Evolutionary conservation across 2,329 filamentous ascomycete genomes (phyloP).

Genomic region (Xylariomycetidae sp.): DNA sequence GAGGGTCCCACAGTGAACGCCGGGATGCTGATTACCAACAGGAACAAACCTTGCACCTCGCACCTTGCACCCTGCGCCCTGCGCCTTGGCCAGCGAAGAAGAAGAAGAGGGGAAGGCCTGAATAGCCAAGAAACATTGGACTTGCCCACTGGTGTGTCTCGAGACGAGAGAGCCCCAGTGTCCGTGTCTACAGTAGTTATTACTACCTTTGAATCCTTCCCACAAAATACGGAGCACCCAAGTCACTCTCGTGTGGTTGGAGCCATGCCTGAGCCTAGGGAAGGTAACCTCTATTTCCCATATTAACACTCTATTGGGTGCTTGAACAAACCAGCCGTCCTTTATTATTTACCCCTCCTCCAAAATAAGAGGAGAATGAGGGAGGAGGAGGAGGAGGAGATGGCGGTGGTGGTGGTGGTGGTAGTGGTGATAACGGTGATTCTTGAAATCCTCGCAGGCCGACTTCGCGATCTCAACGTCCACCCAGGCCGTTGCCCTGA

Average conservation of each 20-base stretch:
- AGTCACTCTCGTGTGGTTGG: too few relatives aligned
- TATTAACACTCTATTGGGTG: slow-evolving; percentile 25
- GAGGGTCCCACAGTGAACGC: slow-evolving; percentile 15
- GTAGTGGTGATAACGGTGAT: slow-evolving; percentile 17
- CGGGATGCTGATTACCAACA: slow-evolving; percentile 26
- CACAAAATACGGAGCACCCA: too few relatives aligned
- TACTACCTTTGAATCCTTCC: too few relatives aligned
- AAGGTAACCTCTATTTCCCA: slow-evolving; percentile 21
- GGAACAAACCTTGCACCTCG: too few relatives aligned
- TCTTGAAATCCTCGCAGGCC: slow-evolving; percentile 8
- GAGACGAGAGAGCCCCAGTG: slow-evolving; percentile 10
- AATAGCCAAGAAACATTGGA: slow-evolving; percentile 12
- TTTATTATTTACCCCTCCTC: slow-evolving; percentile 11
- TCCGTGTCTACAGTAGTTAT: too few relatives aligned
- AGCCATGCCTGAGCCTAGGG: slow-evolving; percentile 15
- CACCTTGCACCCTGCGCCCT: too few relatives aligned
- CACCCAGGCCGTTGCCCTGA: too few relatives aligned
- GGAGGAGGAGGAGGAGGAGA: too few relatives aligned
- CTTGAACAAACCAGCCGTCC: slow-evolving; percentile 15
- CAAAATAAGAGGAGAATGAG: slow-evolving; percentile 5
- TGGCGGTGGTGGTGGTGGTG: too few relatives aligned
- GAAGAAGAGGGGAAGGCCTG: neutral
- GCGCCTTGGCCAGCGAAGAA: slow-evolving; percentile 15
- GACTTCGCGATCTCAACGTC: slow-evolving; percentile 6
- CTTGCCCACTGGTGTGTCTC: slow-evolving; percentile 11